Conservation (phyloP, 371 early-diverging fungal genomes). For the Syncephalastrum monosporum region DNA sequence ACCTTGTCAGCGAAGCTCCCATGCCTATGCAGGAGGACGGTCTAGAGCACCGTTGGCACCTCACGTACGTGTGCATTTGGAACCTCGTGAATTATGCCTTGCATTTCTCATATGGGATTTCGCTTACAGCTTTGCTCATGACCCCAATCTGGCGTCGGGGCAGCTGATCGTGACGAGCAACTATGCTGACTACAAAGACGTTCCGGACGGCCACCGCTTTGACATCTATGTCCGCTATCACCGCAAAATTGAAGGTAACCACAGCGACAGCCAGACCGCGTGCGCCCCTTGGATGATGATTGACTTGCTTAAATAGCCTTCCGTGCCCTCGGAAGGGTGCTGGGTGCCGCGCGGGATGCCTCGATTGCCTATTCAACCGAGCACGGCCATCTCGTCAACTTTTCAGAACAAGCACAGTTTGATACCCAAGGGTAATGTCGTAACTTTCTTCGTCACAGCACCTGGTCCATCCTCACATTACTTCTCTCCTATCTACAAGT, state of each 20-base stretch:
- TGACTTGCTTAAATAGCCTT: constrained; percentile 54
- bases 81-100: not conserved
- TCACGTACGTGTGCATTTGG: constrained; percentile 38
- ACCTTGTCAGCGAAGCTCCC: constrained; percentile 47
- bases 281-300: not conserved
- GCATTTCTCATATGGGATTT: constrained; percentile 2
- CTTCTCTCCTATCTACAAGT: constrained; percentile 21
- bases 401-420: constrained; percentile 66
- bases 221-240: constrained; percentile 59
- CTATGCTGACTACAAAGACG: constrained; percentile 31
- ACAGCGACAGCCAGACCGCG: not conserved
- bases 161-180: constrained; percentile 46
- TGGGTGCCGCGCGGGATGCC: constrained; percentile 58
- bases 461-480: not conserved
- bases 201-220: constrained; percentile 32
- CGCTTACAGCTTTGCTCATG: constrained; percentile 47
- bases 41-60: constrained; percentile 50
- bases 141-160: constrained; percentile 37
- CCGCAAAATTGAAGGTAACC: constrained; percentile 63
- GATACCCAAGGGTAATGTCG: constrained; percentile 61
- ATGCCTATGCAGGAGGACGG: constrained; percentile 36
- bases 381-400: constrained; percentile 46
- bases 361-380: constrained; percentile 30
- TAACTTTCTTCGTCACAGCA: too few relatives aligned
- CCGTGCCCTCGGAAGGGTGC: constrained; percentile 71